A percentile compares a stretch with the other conserved stretches of the same genome.
These are phyloP conservation scores for Aspergillus neoniger DNA, from an alignment of 2,329 filamentous ascomycete species.

Conservation along the genomic window DNA sequence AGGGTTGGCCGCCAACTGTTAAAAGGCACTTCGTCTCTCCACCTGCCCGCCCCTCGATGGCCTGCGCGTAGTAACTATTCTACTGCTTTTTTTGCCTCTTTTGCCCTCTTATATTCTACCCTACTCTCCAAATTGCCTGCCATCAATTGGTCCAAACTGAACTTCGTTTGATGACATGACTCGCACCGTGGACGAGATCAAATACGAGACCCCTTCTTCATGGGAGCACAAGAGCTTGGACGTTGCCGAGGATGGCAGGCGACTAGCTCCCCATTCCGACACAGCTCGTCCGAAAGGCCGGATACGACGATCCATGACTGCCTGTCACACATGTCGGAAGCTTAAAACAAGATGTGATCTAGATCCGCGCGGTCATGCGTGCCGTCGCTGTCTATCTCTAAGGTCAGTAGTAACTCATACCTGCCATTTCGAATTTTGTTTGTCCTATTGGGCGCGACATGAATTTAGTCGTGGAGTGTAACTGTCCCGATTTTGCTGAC, in stretches of 20 bases:
- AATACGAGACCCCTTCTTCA: slow-evolving; percentile 25
- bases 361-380: slow-evolving; percentile 38
- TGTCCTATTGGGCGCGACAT: neutral
- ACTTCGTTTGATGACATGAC: slow-evolving; percentile 28
- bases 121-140: neutral
- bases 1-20: slow-evolving; percentile 13
- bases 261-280: slow-evolving; percentile 25
- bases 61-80: slow-evolving; percentile 3
- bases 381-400: slow-evolving; percentile 39
- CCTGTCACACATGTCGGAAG: slow-evolving; percentile 41
- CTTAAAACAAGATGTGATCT: slow-evolving; percentile 41
- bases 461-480: neutral
- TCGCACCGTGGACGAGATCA: slow-evolving; percentile 25
- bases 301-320: slow-evolving; percentile 40
- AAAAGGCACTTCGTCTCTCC: slow-evolving; percentile 17
- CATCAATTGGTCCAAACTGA: slow-evolving; percentile 14
- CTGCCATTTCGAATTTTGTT: neutral
- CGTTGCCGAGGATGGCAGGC: slow-evolving; percentile 26
- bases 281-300: slow-evolving; percentile 32
- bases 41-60: slow-evolving; percentile 7
- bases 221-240: slow-evolving; percentile 32
- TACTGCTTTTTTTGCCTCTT: neutral
- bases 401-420: slow-evolving; percentile 24
- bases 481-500: slow-evolving; percentile 7
- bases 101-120: neutral